Evolutionary conservation across 2,329 filamentous ascomycete species (phyloP).

Genomic region (Coniochaeta sp.): DNA sequence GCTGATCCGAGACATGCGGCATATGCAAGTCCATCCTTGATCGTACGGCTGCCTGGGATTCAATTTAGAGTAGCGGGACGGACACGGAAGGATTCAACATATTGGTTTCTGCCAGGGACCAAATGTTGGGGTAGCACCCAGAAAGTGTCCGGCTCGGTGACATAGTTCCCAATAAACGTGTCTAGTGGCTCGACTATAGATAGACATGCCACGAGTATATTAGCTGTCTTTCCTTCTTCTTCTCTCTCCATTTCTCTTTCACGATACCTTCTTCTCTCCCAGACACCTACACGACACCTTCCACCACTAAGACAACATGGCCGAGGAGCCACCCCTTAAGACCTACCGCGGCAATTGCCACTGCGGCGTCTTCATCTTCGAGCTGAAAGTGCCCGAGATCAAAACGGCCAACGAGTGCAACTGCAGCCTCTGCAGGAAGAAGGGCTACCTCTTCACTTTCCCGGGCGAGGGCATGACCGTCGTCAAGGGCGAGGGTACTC

Average conservation of each 20-base stretch:
- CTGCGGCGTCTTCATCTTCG: conserved; percentile 47
- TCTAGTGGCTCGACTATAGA: not conserved
- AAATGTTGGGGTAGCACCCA: not conserved
- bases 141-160: not conserved
- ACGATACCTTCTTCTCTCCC: not conserved
- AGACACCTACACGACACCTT: too few relatives aligned
- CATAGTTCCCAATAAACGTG: not conserved
- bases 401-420: conserved; percentile 51
- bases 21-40: too few relatives aligned
- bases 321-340: conserved; percentile 7
- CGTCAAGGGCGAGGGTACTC: conserved; percentile 35
- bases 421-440: conserved; percentile 58
- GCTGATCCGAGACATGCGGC: too few relatives aligned
- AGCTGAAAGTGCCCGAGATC: conserved; percentile 47
- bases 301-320: conserved; percentile 7
- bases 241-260: not conserved
- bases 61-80: too few relatives aligned
- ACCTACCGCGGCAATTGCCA: conserved; percentile 51
- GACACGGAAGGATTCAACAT: not conserved
- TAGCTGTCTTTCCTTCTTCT: not conserved
- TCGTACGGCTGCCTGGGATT: too few relatives aligned
- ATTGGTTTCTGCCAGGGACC: not conserved
- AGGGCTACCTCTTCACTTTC: conserved; percentile 34
- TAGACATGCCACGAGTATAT: not conserved
- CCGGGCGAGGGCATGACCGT: conserved; percentile 27